A percentile compares a stretch with the other conserved stretches of the same genome.
Evolutionary conservation across 176 grass and related monocot species (phyloP).

Genomic region (Cocos nucifera): DNA sequence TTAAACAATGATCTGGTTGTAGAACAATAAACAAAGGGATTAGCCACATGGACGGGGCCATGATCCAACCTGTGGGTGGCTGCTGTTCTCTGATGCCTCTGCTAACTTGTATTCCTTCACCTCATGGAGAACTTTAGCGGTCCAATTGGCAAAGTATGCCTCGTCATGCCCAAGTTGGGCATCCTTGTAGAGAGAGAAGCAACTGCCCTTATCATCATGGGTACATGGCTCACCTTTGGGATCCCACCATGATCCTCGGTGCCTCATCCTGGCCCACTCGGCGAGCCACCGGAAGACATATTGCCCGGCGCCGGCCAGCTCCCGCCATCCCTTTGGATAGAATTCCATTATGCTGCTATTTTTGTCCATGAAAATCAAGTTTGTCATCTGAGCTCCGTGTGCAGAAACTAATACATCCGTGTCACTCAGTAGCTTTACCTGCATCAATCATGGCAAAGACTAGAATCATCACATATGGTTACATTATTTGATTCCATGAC

Average conservation of each 20-base stretch:
- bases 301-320: conserved; percentile 36
- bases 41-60: no score
- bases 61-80: not conserved
- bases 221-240: conserved; percentile 27
- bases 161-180: conserved; percentile 38
- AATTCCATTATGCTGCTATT: conserved; percentile 77
- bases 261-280: conserved; percentile 37
- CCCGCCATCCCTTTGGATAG: conserved; percentile 54
- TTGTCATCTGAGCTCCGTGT: conserved; percentile 70
- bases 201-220: not conserved
- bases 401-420: conserved; percentile 55
- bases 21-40: no score
- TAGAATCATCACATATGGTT: no score
- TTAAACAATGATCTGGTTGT: no score
- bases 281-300: conserved; percentile 65
- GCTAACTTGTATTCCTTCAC: conserved; percentile 26
- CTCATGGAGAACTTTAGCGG: conserved; percentile 25
- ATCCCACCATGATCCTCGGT: conserved; percentile 64
- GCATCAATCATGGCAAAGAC: not conserved
- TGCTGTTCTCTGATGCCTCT: not conserved
- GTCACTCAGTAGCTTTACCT: conserved; percentile 52
- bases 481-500: no score
- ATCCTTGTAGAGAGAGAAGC: conserved; percentile 36
- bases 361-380: conserved; percentile 61
- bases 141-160: conserved; percentile 41